These are phyloP conservation scores for Penicillium sp. DNA, from an alignment of 2,329 filamentous ascomycete genomes.

Conservation along the genomic window DNA sequence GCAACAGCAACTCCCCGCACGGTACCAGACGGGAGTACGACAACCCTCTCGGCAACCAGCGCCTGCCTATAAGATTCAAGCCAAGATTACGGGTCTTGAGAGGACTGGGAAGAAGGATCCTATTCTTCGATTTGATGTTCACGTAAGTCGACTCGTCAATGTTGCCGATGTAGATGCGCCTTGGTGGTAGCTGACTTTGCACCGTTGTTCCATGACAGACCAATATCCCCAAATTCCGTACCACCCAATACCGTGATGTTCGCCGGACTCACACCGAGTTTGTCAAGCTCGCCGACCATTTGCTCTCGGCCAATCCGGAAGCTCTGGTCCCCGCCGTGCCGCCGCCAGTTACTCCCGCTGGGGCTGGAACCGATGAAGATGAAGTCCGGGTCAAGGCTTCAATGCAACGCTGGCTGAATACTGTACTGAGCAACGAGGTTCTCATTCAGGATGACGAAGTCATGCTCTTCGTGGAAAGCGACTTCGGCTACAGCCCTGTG, in stretches of 20 bases:
- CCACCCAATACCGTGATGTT: slow-evolving; percentile 97
- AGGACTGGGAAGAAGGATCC: slow-evolving; percentile 94
- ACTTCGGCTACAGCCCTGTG: slow-evolving; percentile 96
- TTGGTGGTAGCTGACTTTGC: slow-evolving; percentile 6
- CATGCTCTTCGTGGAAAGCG: slow-evolving; percentile 97
- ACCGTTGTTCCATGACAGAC: slow-evolving; percentile 60
- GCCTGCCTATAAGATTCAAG: slow-evolving; percentile 81
- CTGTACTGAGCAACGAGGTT: slow-evolving; percentile 86
- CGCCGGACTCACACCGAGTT: slow-evolving; percentile 95
- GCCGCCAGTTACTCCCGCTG: slow-evolving; percentile 89
- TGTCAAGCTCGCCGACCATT: slow-evolving; percentile 89
- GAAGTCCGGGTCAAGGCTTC: slow-evolving; percentile 84
- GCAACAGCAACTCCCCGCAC: slow-evolving; percentile 46
- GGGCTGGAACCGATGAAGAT: slow-evolving; percentile 94
- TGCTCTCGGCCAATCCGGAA: slow-evolving; percentile 97
- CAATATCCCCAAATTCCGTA: slow-evolving; percentile 96
- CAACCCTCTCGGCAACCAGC: slow-evolving; percentile 50
- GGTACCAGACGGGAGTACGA: slow-evolving; percentile 49
- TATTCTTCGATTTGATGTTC: slow-evolving; percentile 91
- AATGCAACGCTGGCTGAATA: slow-evolving; percentile 94
- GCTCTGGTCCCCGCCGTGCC: slow-evolving; percentile 92
- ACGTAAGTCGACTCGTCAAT: slow-evolving; percentile 62
- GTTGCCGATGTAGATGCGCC: slow-evolving; percentile 1
- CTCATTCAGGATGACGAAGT: slow-evolving; percentile 96
- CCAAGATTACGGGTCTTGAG: slow-evolving; percentile 92